Conservation (phyloP, 2,329 filamentous ascomycete genomes). For the Fusarium palustre region DNA sequence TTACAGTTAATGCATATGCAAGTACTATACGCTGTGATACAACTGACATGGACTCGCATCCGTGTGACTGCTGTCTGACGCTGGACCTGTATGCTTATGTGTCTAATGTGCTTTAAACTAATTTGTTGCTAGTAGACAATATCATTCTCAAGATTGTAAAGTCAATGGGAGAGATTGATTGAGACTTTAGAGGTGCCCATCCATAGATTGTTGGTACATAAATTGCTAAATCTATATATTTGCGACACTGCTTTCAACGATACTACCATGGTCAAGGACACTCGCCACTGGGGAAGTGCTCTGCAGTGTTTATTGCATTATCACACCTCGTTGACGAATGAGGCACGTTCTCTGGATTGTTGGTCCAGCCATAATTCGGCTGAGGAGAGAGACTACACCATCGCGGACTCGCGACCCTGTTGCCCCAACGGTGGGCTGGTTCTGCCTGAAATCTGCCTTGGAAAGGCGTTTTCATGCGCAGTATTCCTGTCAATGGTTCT, state of each 20-base stretch:
- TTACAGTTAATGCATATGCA: slow-evolving; percentile 15
- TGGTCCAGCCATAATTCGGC: background rate
- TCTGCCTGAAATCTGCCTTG: too few relatives aligned
- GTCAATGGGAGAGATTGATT: background rate
- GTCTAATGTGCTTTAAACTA: background rate
- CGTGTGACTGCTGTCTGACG: slow-evolving; percentile 6
- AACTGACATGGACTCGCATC: background rate
- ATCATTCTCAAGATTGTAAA: background rate
- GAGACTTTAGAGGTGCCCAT: background rate
- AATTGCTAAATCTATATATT: background rate
- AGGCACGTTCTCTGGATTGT: background rate
- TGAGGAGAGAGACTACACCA: background rate
- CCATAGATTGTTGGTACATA: background rate
- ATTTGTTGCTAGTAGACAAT: background rate
- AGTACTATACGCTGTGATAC: background rate
- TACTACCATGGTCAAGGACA: background rate
- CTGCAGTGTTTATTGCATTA: background rate
- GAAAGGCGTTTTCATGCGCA: too few relatives aligned
- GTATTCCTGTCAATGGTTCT: too few relatives aligned
- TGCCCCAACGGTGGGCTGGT: too few relatives aligned
- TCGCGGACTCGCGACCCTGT: too few relatives aligned
- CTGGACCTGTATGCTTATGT: background rate
- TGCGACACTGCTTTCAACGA: background rate
- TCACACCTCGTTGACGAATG: background rate
- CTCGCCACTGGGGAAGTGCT: too few relatives aligned